These are phyloP conservation scores for Termitomyces sp. DNA, from an alignment of 768 basidiomycete genomes.

Conservation along the genomic window DNA sequence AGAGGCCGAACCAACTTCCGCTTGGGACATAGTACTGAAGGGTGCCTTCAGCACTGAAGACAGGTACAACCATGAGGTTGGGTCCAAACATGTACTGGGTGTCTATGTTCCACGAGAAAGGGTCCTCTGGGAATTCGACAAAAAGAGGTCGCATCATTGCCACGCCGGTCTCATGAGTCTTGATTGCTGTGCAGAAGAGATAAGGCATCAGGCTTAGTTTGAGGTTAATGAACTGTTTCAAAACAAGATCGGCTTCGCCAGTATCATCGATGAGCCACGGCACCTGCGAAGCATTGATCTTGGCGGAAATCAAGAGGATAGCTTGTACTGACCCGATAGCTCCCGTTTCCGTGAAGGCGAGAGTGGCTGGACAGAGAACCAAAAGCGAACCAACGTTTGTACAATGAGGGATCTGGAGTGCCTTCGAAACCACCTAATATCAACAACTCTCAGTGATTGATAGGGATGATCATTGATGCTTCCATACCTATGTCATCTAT, in stretches of 20 bases:
- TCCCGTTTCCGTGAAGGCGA: constrained; percentile 42
- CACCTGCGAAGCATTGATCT: constrained; percentile 15
- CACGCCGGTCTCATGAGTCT: constrained; percentile 26
- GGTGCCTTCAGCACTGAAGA: constrained; percentile 24
- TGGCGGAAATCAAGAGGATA: neutral
- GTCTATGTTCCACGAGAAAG: constrained; percentile 26
- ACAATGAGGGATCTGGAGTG: constrained; percentile 34
- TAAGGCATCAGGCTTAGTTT: constrained; percentile 47
- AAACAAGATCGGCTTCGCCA: constrained; percentile 31
- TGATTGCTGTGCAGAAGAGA: constrained; percentile 28
- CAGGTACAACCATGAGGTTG: constrained; percentile 27
- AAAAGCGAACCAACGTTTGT: constrained; percentile 46
- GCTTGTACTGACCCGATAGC: constrained; percentile 34
- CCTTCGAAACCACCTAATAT: constrained; percentile 26
- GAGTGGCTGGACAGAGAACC: constrained; percentile 37
- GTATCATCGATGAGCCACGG: constrained; percentile 42
- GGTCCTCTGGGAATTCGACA: constrained; percentile 31
- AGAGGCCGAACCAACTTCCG: constrained; percentile 27
- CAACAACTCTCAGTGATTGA: neutral
- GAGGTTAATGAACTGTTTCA: constrained; percentile 36
- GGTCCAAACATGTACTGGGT: constrained; percentile 31
- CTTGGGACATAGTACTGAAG: constrained; percentile 28
- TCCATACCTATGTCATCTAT: constrained; percentile 41
- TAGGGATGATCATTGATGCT: constrained; percentile 3
- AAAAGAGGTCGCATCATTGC: constrained; percentile 33